Conservation (phyloP, 164 flowering plant species). For the Vitis cinerea region DNA sequence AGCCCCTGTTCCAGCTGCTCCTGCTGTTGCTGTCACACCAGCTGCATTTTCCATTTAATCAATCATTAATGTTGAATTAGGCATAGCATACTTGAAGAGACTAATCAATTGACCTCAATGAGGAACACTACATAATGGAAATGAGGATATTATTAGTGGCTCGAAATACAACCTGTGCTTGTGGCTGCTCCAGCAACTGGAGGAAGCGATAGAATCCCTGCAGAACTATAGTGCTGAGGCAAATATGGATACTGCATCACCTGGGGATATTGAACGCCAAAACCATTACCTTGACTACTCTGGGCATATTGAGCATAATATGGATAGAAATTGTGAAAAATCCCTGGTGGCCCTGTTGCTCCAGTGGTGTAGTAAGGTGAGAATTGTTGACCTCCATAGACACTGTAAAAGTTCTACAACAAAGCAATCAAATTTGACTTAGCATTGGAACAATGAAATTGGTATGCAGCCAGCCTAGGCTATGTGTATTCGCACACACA, state of each 20-base stretch:
- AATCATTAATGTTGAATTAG: not conserved
- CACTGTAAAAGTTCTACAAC: conserved; percentile 54
- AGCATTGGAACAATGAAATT: not conserved
- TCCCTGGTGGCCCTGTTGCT: conserved; percentile 32
- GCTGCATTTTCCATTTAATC: conserved; percentile 14
- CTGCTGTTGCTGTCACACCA: conserved; percentile 26
- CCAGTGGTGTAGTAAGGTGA: conserved; percentile 49
- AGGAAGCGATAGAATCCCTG: conserved; percentile 56
- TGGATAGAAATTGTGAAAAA: conserved; percentile 47
- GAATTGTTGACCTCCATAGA: conserved; percentile 55
- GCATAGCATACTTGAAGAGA: not conserved
- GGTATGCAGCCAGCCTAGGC: not conserved
- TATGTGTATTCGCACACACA: not conserved
- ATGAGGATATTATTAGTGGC: no score
- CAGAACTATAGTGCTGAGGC: conserved; percentile 40
- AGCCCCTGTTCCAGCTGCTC: conserved; percentile 21
- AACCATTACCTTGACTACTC: conserved; percentile 45
- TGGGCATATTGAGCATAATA: conserved; percentile 54
- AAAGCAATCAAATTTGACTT: conserved; percentile 14
- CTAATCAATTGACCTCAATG: not conserved
- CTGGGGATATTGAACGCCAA: conserved; percentile 51
- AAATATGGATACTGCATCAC: conserved; percentile 50
- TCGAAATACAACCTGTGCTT: conserved; percentile 12
- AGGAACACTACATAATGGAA: not conserved
- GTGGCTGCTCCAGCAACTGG: conserved; percentile 21